Evolutionary conservation across 1,284 basidiomycete species (phyloP), one percentile per base, ranked within the genome.

Genomic region (Ustilago loliicola): DNA sequence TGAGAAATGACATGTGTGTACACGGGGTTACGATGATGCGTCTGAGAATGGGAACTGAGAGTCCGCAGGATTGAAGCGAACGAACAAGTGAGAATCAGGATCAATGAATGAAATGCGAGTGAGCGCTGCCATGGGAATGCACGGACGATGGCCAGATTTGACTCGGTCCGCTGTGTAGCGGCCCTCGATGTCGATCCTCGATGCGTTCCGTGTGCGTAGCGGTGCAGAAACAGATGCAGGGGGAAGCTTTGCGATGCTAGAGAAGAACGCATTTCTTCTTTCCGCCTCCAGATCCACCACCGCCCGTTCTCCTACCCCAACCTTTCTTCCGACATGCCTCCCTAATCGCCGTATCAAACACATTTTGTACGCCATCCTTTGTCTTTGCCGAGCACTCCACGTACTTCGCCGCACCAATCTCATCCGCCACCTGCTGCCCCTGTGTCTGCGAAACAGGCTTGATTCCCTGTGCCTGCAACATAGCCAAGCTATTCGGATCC

Each of bases 381-480:
- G 92, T 92, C 89, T 97, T 96, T 53, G 96, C 94, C 23, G 93
- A 94, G 88, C 96, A 99, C 88, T 99, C 96, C 76, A 94, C 89
- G 86, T 98, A 98, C 86, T 87, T 81, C 54, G 91, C 92, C n/a
- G 96, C 96, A 25, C 94, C 94, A 67, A 99, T 98, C 84, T 97
- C 94, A 79, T 91, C 91, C 17, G 95, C 94, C 19, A 97, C 92
- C 50, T 88, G 89, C 51, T 72, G 67, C 27, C 85, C 86, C 65
- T 86, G 83, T 36, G 93, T 91, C 13, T 91, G 86, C 0, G 93
- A 91, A 66, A 98, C 91, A 10, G 97, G 94, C 38, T 89, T 89
- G 79, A 93, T 93, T 2, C 96, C 95, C 85, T 98, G 96, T 1
- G 96, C 95, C 50, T 91, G 90, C 80, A 99, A 91, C 91, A 98